Percentiles rank a stretch among this genome's conserved stretches.
Conservation (phyloP, 768 basidiomycete genomes). For the Pholiota molesta region DNA sequence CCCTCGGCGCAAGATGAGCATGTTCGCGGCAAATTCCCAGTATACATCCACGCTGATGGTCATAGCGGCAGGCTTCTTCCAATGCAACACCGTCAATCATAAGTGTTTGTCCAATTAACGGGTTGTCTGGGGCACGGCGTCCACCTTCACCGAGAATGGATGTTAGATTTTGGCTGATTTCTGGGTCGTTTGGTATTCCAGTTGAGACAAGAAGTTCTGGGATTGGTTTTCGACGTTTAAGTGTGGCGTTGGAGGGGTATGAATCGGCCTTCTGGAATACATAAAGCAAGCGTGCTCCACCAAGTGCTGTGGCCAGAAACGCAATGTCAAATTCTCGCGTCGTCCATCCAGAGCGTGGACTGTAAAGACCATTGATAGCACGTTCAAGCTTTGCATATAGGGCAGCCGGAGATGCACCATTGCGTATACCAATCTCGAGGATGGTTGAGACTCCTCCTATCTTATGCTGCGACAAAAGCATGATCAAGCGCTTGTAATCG, state of each 20-base stretch:
- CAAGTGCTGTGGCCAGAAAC: constrained; percentile 6
- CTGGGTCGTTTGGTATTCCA: too few relatives aligned
- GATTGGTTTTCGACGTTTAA: constrained; percentile 14
- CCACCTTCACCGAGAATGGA: too few relatives aligned
- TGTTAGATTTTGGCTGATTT: too few relatives aligned
- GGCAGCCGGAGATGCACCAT: not conserved
- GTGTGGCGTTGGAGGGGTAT: constrained; percentile 18
- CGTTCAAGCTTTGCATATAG: not conserved
- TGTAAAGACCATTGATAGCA: constrained; percentile 4
- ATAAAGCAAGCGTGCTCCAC: constrained; percentile 22
- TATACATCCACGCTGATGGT: constrained; percentile 10
- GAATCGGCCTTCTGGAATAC: constrained; percentile 23
- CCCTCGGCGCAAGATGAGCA: not conserved
- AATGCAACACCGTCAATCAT: constrained; percentile 32
- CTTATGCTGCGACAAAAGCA: too few relatives aligned
- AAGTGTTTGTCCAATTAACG: not conserved
- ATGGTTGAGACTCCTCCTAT: too few relatives aligned
- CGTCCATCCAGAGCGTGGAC: constrained; percentile 4
- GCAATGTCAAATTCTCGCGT: constrained; percentile 10
- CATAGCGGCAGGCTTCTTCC: constrained; percentile 23
- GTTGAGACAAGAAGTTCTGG: not conserved
- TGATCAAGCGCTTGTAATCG: too few relatives aligned
- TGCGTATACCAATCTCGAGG: not conserved
- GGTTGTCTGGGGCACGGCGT: too few relatives aligned
- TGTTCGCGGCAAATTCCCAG: constrained; percentile 32